Evolutionary conservation across 495 filamentous ascomycete genomes (phyloP), one percentile per base, ranked within the genome.

Genomic region (Aspergillus baeticus): DNA sequence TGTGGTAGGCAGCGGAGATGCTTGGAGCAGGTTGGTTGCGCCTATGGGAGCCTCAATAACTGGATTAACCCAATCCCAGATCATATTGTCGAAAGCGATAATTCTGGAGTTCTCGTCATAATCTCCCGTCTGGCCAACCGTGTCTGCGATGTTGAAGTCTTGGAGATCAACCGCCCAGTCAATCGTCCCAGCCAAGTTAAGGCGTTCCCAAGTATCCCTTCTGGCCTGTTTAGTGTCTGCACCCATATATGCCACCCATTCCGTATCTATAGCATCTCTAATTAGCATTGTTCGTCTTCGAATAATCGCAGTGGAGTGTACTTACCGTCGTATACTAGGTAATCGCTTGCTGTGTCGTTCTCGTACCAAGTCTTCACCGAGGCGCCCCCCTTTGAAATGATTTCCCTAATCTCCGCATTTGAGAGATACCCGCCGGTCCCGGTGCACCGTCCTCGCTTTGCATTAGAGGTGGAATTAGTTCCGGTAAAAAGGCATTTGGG

Each of bases 201-300:
- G 41, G 3, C 5, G 15, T 35, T 57, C 34, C 44, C 73, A 79
- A 3, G 53, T 20, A 0, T 17, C n/a, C 0, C 35, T 20, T 1
- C 65, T 60, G 3, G 2, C 14, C 0, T 14, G 11, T 60, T 71
- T 72, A 48, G 39, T 72, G 7, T 48, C 36, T 11, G 58, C 22
- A 37, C 50, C 45, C 76, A 79, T 79, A 45, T 70, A 79, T 1
- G 65, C 63, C 5, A 77, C 74, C 72, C 71, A 78, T 6, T 77
- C 52, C 10, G 62, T 71, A 8, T 63, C 43, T 43, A n/a, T 20
- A 15, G 20, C 11, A 17, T n/a, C n/a, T n/a, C n/a, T n/a, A 22
- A 23, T 43, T 20, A 41, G 38, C 38, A 45, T n/a, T n/a, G n/a
- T n/a, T n/a, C n/a, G n/a, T n/a, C n/a, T n/a, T n/a, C n/a, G n/a